A percentile compares a stretch with the other conserved stretches of the same genome.
These are phyloP conservation scores for Silene vulgaris DNA, from an alignment of 179 eudicot genomes.

Conservation along the genomic window DNA sequence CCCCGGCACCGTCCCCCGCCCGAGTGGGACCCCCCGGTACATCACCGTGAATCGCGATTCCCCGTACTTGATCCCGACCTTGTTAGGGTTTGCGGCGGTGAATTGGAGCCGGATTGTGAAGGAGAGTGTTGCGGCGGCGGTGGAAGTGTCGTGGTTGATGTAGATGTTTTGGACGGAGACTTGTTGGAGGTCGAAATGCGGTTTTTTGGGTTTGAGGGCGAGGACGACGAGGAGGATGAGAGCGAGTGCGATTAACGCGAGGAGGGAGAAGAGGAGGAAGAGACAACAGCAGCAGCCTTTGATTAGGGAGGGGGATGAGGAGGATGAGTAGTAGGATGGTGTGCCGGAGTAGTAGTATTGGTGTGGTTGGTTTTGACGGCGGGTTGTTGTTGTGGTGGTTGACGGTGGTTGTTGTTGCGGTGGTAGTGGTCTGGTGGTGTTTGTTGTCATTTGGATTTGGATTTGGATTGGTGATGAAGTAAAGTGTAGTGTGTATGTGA, in stretches of 20 bases:
- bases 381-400: slow-evolving; percentile 8
- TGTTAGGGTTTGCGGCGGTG: slow-evolving; percentile 73
- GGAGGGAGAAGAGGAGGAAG: slow-evolving; percentile 71
- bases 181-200: slow-evolving; percentile 76
- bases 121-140: slow-evolving; percentile 45
- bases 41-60: slow-evolving; percentile 72
- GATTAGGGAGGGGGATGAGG: slow-evolving; percentile 59
- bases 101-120: slow-evolving; percentile 53
- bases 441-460: not conserved
- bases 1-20: slow-evolving; percentile 63
- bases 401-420: not conserved
- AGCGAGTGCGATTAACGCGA: slow-evolving; percentile 61
- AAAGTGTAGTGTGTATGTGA: not conserved
- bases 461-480: not conserved
- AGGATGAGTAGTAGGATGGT: slow-evolving; percentile 33
- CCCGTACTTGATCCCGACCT: slow-evolving; percentile 80
- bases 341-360: slow-evolving; percentile 36
- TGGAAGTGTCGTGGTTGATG: slow-evolving; percentile 34
- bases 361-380: slow-evolving; percentile 23
- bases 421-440: not conserved
- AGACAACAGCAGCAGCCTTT: slow-evolving; percentile 90
- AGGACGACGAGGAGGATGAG: slow-evolving; percentile 59
- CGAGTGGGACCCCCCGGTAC: slow-evolving; percentile 79
- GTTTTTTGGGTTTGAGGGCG: slow-evolving; percentile 81
- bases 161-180: slow-evolving; percentile 75